phyloP scores from a whole-genome alignment of 139 green algal genomes.

The Dunaliella primolecta region DNA sequence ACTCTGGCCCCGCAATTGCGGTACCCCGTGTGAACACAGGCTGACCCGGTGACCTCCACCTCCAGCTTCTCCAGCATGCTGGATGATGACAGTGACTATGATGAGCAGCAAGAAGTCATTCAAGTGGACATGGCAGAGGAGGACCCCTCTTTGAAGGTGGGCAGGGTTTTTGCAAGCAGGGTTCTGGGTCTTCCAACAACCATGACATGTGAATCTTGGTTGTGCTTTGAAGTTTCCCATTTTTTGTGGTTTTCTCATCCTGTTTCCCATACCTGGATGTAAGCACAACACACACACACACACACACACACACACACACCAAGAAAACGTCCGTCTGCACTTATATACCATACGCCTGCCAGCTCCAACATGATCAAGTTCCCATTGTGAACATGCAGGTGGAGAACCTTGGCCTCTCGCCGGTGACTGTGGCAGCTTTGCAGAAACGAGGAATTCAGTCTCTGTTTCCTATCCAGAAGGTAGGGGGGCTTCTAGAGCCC shows the following conservation, averaged over 20 bases:
- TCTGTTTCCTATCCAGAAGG: conserved; percentile 84
- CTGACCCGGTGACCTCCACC: too few relatives aligned
- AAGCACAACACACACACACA: too few relatives aligned
- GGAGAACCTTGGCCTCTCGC: conserved; percentile 67
- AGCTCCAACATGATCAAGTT: background rate
- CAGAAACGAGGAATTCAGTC: conserved; percentile 61
- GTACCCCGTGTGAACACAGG: too few relatives aligned
- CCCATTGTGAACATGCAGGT: conserved; percentile 43
- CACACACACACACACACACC: too few relatives aligned
- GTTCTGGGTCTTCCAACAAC: conserved; percentile 2
- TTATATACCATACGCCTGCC: too few relatives aligned
- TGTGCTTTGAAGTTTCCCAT: too few relatives aligned
- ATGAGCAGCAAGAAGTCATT: conserved; percentile 16
- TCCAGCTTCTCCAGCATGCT: conserved; percentile 26
- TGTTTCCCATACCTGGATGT: background rate
- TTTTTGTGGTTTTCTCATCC: background rate
- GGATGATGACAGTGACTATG: conserved; percentile 32
- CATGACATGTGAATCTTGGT: background rate
- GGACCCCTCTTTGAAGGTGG: too few relatives aligned
- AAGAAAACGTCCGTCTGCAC: too few relatives aligned
- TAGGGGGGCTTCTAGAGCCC: background rate
- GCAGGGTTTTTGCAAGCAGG: conserved; percentile 1
- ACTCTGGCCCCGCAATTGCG: too few relatives aligned
- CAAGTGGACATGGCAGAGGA: too few relatives aligned
- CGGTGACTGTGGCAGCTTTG: conserved; percentile 63